Conservation (phyloP, 2,329 filamentous ascomycete species). For the Aspergillus versicolor region DNA sequence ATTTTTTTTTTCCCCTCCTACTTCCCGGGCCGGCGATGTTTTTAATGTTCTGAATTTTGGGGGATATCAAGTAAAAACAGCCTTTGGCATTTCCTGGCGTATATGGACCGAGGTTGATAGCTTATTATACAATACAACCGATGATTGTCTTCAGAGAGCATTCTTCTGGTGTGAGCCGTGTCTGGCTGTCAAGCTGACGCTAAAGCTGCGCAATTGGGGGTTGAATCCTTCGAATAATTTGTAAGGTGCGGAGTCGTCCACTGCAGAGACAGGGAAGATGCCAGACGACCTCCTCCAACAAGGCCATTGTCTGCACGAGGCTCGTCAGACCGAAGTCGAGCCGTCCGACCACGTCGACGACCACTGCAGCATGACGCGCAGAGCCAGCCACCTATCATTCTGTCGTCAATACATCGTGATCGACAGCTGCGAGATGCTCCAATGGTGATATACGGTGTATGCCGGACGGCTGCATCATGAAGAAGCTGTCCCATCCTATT, state of each 20-base stretch:
- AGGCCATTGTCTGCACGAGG: neutral
- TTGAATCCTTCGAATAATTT: neutral
- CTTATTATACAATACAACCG: constrained; percentile 9
- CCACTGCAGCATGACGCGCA: neutral
- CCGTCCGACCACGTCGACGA: neutral
- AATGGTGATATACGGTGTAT: neutral
- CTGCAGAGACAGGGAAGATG: neutral
- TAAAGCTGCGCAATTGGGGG: constrained; percentile 2
- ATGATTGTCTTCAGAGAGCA: constrained; percentile 1
- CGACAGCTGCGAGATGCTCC: neutral
- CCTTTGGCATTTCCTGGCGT: constrained; percentile 28
- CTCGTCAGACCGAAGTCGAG: neutral
- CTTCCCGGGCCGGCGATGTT: constrained; percentile 10
- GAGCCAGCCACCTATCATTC: neutral
- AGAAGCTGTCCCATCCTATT: no score
- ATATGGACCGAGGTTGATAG: constrained; percentile 18
- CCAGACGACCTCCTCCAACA: neutral
- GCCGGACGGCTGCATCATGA: neutral
- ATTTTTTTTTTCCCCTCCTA: neutral
- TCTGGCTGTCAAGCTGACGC: neutral
- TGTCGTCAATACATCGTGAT: neutral
- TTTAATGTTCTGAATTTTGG: constrained; percentile 13
- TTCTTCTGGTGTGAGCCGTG: neutral
- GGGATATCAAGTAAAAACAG: constrained; percentile 19
- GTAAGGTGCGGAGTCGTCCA: neutral